Percentiles rank a stretch among this genome's conserved stretches.
phyloP scores from a whole-genome alignment of 768 basidiomycete genomes.

The Trametes elegans region DNA sequence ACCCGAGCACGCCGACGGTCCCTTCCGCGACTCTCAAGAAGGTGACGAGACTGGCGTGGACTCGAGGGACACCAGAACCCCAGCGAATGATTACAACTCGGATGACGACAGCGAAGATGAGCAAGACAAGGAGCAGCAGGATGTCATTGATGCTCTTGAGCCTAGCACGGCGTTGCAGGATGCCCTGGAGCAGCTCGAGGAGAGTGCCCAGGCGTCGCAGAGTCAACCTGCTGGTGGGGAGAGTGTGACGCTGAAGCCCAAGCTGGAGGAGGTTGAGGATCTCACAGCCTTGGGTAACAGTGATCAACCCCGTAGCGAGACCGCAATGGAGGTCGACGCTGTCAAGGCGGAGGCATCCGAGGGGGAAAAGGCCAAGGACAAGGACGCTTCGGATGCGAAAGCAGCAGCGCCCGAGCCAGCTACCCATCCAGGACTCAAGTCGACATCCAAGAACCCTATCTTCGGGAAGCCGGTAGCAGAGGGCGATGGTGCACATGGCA shows the following conservation, averaged over 20 bases:
- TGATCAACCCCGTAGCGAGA: conserved; percentile 10
- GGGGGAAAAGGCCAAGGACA: background rate
- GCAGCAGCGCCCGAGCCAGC: conserved; percentile 13
- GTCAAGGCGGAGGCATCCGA: background rate
- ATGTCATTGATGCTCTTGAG: conserved; percentile 60
- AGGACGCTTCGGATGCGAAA: too few relatives aligned
- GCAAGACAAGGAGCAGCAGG: conserved; percentile 52
- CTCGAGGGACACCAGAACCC: conserved; percentile 27
- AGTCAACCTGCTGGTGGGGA: conserved; percentile 22
- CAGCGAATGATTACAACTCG: conserved; percentile 50
- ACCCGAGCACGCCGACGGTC: conserved; percentile 33
- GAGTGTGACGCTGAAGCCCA: conserved; percentile 33
- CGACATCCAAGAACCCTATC: conserved; percentile 55
- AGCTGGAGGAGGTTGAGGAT: conserved; percentile 59
- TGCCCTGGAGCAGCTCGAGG: conserved; percentile 47
- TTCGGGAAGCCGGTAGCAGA: conserved; percentile 4
- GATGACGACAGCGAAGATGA: conserved; percentile 61
- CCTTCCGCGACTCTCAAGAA: conserved; percentile 16
- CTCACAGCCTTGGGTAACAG: conserved; percentile 36
- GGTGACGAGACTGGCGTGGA: conserved; percentile 24
- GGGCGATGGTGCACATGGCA: conserved; percentile 26
- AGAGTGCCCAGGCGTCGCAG: conserved; percentile 32
- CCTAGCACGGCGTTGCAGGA: conserved; percentile 54
- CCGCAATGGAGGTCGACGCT: conserved; percentile 32
- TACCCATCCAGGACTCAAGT: conserved; percentile 46